Evolutionary conservation across 306 rosid genomes (phyloP).

Genomic region (Canavalia gladiata): DNA sequence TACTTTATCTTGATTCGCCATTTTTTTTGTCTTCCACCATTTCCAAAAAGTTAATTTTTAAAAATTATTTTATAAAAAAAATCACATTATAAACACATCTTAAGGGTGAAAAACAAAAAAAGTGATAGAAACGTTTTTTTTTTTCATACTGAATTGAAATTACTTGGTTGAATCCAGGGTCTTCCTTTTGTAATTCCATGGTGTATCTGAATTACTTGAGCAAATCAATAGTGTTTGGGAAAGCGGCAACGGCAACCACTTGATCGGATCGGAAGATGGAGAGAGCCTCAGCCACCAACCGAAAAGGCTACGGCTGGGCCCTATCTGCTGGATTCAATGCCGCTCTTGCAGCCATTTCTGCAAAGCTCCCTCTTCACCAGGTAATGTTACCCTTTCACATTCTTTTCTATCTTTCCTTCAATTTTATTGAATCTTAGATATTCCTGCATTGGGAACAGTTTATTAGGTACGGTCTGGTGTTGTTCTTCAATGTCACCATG

Average conservation of each 20-base stretch:
- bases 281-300: background rate
- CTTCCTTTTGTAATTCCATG: too few species aligned
- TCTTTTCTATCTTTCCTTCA: background rate
- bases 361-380: constrained; percentile 42
- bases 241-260: background rate
- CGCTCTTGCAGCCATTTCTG: constrained; percentile 55
- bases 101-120: too few species aligned
- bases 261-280: constrained; percentile 28
- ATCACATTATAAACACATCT: too few species aligned
- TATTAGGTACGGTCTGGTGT: constrained; percentile 63
- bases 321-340: constrained; percentile 55
- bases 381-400: background rate
- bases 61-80: too few species aligned
- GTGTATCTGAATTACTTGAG: too few species aligned
- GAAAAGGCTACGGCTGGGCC: constrained; percentile 49
- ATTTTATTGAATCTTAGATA: background rate
- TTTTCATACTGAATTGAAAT: too few species aligned
- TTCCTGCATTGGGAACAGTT: constrained; percentile 52
- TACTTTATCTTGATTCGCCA: too few species aligned
- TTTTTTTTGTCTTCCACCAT: too few species aligned
- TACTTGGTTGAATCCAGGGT: too few species aligned
- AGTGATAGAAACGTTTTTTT: too few species aligned
- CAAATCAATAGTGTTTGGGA: too few species aligned
- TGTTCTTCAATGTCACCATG: constrained; percentile 79
- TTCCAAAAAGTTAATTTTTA: too few species aligned